phyloP scores from a whole-genome alignment of 805 yeast genomes.

The Myxozyma nipponensis region DNA sequence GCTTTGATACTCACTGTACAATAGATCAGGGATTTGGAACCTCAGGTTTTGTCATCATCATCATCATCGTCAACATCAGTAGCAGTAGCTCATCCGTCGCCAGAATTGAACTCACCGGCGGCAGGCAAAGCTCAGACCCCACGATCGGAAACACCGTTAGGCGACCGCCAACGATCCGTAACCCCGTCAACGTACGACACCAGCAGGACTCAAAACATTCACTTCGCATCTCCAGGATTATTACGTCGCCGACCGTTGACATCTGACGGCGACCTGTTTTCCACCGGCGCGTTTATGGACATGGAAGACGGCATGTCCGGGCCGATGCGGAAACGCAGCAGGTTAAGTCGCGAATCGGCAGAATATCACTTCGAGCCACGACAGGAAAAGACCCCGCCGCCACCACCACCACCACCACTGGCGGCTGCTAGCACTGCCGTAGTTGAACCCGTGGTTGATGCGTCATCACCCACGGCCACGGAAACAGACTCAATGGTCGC shows the following conservation, averaged over 20 bases:
- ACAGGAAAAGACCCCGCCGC: neutral
- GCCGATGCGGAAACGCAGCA: constrained; percentile 21
- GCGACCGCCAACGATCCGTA: no score
- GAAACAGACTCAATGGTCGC: neutral
- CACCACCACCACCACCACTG: neutral
- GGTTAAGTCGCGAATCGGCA: constrained; percentile 10
- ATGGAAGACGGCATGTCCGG: constrained; percentile 24
- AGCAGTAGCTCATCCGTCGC: neutral
- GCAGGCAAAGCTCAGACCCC: neutral
- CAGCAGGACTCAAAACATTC: constrained; percentile 2
- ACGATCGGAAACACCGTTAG: no score
- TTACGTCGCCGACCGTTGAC: constrained; percentile 20
- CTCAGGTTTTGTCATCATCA: no score
- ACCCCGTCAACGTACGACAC: no score
- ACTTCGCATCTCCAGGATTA: constrained; percentile 18
- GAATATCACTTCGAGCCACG: constrained; percentile 2
- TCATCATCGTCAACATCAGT: neutral
- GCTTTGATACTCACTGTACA: no score
- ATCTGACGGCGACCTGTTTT: constrained; percentile 21
- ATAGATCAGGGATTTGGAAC: no score
- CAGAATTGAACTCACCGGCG: neutral
- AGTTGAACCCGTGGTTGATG: neutral
- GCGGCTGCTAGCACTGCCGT: neutral
- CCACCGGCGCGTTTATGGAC: constrained; percentile 25
- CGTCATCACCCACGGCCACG: neutral